A percentile compares a stretch with the other conserved stretches of the same genome.
phyloP scores from a whole-genome alignment of 768 basidiomycete genomes.

The Mycena kentingensis region DNA sequence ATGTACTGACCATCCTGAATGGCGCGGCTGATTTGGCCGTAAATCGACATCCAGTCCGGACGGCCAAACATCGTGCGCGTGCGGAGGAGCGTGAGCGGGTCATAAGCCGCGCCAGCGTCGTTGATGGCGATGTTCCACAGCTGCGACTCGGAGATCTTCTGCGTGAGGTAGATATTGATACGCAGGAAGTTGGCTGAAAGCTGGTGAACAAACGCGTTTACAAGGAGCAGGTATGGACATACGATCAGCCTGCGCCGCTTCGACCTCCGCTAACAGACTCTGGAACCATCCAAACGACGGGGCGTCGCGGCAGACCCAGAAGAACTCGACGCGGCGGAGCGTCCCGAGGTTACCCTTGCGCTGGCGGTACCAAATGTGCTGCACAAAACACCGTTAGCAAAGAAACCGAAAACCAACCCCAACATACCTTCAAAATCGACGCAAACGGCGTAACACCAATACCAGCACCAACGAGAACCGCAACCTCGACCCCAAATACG shows the following conservation, averaged over 20 bases:
- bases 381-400: too few species aligned
- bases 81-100: constrained; percentile 85
- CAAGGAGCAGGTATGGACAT: constrained; percentile 37
- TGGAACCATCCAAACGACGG: constrained; percentile 98
- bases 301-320: constrained; percentile 90
- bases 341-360: constrained; percentile 74
- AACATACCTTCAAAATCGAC: constrained; percentile 70
- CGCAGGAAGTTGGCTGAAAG: constrained; percentile 82
- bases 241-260: constrained; percentile 88
- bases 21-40: constrained; percentile 67
- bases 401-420: too few species aligned
- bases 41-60: constrained; percentile 87
- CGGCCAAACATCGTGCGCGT: constrained; percentile 92
- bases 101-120: constrained; percentile 80
- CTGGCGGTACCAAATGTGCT: constrained; percentile 93
- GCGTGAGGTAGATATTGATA: constrained; percentile 89
- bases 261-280: constrained; percentile 81
- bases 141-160: constrained; percentile 84
- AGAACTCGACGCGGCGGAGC: constrained; percentile 88
- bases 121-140: constrained; percentile 91
- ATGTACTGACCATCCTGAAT: constrained; percentile 84
- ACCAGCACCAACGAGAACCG: constrained; percentile 88
- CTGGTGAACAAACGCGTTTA: not conserved
- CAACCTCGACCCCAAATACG: constrained; percentile 83
- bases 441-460: constrained; percentile 93